Conservation (phyloP, 176 grass and related monocot genomes). For the Alloteropsis semialata region DNA sequence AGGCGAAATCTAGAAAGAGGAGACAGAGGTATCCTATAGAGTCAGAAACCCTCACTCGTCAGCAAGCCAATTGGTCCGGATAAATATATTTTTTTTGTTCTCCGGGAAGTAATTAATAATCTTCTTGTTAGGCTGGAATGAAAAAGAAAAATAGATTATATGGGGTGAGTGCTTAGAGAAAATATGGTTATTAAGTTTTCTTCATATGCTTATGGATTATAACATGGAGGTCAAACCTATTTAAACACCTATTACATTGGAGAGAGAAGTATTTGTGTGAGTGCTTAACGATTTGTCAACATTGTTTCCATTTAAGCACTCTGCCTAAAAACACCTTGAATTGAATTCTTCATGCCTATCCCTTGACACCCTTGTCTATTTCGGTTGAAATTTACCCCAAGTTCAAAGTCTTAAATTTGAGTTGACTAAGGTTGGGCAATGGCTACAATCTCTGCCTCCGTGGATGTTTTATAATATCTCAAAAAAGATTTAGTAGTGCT, state of each 20-base stretch:
- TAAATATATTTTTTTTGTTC: not conserved
- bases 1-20: not conserved
- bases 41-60: not conserved
- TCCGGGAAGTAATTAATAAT: not conserved
- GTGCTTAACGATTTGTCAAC: too few species aligned
- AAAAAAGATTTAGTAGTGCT: not conserved
- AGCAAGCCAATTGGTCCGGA: too few species aligned
- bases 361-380: too few species aligned
- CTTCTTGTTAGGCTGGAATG: not conserved
- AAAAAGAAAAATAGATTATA: not conserved
- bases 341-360: too few species aligned
- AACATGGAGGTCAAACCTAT: too few species aligned
- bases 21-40: not conserved
- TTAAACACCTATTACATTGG: too few species aligned
- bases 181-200: too few species aligned
- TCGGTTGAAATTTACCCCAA: not conserved
- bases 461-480: not conserved
- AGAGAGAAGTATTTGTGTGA: too few species aligned
- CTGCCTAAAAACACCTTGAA: too few species aligned
- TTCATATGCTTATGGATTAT: too few species aligned
- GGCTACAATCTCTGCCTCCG: not conserved
- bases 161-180: not conserved
- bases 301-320: too few species aligned
- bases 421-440: not conserved
- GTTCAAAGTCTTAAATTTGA: not conserved